Evolutionary conservation across 768 basidiomycete genomes (phyloP), one percentile per base, ranked within the genome.

Genomic region (Russula griseocarnosa): DNA sequence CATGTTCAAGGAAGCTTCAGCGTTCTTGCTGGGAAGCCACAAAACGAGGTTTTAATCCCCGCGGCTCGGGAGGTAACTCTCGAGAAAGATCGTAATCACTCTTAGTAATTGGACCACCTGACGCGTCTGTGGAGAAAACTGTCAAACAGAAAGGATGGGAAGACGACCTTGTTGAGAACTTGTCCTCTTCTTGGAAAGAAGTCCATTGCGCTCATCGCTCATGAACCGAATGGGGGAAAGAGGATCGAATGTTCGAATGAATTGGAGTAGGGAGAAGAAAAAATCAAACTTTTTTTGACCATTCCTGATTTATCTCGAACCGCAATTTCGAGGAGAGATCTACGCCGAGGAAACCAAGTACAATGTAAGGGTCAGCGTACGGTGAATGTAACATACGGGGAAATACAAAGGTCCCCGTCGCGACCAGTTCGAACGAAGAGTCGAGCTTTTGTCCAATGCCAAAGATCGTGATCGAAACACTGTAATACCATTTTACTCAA

Each of bases 11-110:
- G 44, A n/a, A 65, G 60, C 54, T 58, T 50, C 63, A 6, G 9
- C n/a, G 38, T 65, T 64, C 63, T 55, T 38, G 9, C 53, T 44
- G 46, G 58, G 63, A 65, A 65, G 58, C 7, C 28, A 55, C 28
- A 7, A 18, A 50, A 65, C n/a, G 58, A 55, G 63, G 63, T 28
- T 22, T 55, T 55, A 65, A 65, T 65, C 46, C 53, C 58, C 63
- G 63, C 58, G 26, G 22, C 46, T 4, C 26, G 18, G 11, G 20
- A 38, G 47, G 18, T 3, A 40, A 40, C n/a, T 44, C 18, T 46
- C 49, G 49, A 24, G 28, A 26, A 16, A 2, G 26, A 26, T 22
- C 22, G 22, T 26, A 50, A 24, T 5, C 24, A 50, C 24, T 5
- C 14, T 26, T 26, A 8, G 16, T 22, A n/a, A 44, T 9, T n/a